Percentiles rank a stretch among this genome's conserved stretches.
These are phyloP conservation scores for Pyrus bretschneideri DNA, from an alignment of 306 rosid genomes.

Conservation along the genomic window DNA sequence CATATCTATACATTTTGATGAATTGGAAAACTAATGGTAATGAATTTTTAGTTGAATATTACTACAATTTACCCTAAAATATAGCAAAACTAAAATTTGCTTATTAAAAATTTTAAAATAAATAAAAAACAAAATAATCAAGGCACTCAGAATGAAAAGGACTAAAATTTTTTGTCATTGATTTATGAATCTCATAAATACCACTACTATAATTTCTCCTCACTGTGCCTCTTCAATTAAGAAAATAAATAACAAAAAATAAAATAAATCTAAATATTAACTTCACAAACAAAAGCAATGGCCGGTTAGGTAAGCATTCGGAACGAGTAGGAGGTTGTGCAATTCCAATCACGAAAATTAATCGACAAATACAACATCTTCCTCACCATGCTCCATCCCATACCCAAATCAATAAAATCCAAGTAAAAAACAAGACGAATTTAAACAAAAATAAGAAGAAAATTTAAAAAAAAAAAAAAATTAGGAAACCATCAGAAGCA, in stretches of 20 bases:
- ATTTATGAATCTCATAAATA: conserved; percentile 11
- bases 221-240: conserved; percentile 11
- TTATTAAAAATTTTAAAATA: not conserved
- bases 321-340: conserved; percentile 35
- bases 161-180: not conserved
- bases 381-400: conserved; percentile 17
- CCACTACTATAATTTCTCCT: conserved; percentile 13
- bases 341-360: conserved; percentile 19
- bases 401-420: not conserved
- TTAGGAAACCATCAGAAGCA: conserved; percentile 28
- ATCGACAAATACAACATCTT: conserved; percentile 18
- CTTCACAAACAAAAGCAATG: not conserved
- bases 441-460: not conserved
- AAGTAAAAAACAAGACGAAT: not conserved
- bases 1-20: no score
- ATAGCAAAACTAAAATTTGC: no score
- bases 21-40: no score
- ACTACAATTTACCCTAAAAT: no score
- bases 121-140: not conserved
- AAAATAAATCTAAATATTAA: not conserved
- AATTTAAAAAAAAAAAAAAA: not conserved
- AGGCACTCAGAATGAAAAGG: conserved; percentile 36
- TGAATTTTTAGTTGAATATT: no score
- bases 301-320: conserved; percentile 20
- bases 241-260: rapidly evolving